Conservation (phyloP, 768 basidiomycete species). For the Termitomyces sp. region DNA sequence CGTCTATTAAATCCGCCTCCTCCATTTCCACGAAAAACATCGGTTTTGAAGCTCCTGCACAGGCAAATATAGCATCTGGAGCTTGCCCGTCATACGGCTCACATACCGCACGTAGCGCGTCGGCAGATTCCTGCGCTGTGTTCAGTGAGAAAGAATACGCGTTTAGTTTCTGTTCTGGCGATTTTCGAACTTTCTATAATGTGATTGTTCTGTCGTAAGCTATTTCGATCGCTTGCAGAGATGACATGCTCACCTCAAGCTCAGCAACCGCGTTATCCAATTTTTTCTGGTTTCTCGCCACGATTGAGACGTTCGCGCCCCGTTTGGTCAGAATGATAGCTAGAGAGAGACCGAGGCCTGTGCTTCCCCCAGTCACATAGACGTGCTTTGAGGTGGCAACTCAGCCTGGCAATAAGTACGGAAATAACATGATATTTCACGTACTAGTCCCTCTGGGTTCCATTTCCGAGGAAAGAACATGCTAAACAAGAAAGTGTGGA, state of each 20-base stretch:
- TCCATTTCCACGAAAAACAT: conserved; percentile 73
- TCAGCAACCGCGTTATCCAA: conserved; percentile 56
- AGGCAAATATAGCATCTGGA: conserved; percentile 76
- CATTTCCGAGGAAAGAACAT: conserved; percentile 35
- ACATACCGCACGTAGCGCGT: conserved; percentile 60
- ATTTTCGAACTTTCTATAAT: conserved; percentile 47
- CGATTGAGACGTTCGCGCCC: conserved; percentile 84
- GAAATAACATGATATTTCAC: not conserved
- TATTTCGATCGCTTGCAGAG: not conserved
- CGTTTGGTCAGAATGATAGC: conserved; percentile 59
- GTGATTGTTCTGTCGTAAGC: not conserved
- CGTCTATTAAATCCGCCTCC: conserved; percentile 49
- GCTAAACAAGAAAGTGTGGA: too few relatives aligned
- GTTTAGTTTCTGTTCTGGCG: conserved; percentile 55
- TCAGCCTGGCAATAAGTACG: not conserved
- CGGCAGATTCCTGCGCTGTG: conserved; percentile 44
- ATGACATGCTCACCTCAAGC: conserved; percentile 61
- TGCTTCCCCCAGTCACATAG: conserved; percentile 82
- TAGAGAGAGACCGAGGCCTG: conserved; percentile 76
- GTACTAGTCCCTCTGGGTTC: conserved; percentile 47
- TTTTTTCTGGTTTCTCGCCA: conserved; percentile 69
- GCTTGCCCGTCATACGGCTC: conserved; percentile 46
- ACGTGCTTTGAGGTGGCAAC: conserved; percentile 51
- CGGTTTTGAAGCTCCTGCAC: conserved; percentile 71
- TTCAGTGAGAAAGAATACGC: conserved; percentile 65